Evolutionary conservation across 805 yeast genomes (phyloP).

Genomic region (Suhomyces sp.): DNA sequence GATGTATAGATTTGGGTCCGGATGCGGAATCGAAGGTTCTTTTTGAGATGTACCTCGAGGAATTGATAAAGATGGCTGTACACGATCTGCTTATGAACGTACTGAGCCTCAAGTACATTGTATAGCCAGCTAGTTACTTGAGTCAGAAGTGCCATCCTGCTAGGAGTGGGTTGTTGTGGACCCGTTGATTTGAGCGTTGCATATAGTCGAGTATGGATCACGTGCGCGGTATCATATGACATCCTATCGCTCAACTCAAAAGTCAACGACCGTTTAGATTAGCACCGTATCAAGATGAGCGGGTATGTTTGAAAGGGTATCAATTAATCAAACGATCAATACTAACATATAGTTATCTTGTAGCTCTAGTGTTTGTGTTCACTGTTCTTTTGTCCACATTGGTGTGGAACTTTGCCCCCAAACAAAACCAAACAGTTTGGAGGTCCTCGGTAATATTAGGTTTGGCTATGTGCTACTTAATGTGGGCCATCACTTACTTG

Average conservation of each 20-base stretch:
- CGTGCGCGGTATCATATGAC: not conserved
- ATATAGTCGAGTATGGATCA: not conserved
- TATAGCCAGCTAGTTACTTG: constrained; percentile 40
- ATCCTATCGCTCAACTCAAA: not conserved
- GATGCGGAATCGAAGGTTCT: constrained; percentile 49
- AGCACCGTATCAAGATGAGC: constrained; percentile 32
- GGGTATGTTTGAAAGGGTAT: constrained; percentile 33
- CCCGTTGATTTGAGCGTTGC: not conserved
- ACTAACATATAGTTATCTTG: constrained; percentile 56
- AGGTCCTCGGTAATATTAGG: constrained; percentile 55
- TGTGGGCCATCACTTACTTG: constrained; percentile 93
- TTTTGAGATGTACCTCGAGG: constrained; percentile 44
- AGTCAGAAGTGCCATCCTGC: constrained; percentile 7
- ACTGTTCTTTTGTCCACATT: constrained; percentile 57
- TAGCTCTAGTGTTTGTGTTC: constrained; percentile 58
- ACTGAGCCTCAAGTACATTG: constrained; percentile 48
- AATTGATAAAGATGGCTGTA: constrained; percentile 62
- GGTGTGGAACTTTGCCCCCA: constrained; percentile 86
- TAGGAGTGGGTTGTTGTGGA: not conserved
- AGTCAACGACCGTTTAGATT: not conserved
- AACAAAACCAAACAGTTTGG: constrained; percentile 55
- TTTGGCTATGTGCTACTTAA: constrained; percentile 72
- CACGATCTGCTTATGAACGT: constrained; percentile 51
- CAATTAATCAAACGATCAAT: not conserved
- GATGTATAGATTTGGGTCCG: constrained; percentile 58